Evolutionary conservation across 306 rosid genomes (phyloP).

Genomic region (Lathyrus tuberosus): DNA sequence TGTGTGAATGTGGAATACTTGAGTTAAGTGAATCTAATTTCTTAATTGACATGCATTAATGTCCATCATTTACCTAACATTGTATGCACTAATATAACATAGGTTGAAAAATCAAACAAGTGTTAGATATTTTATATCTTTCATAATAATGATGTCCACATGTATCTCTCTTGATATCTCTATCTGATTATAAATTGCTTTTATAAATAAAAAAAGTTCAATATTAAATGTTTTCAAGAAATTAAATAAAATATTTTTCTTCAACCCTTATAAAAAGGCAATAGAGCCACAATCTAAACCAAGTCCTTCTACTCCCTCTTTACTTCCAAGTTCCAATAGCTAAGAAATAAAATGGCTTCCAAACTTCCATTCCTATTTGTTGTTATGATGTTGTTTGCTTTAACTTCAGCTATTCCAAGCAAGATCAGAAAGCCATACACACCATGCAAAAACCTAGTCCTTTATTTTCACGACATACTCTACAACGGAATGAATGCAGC

Average conservation of each 20-base stretch:
- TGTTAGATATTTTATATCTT: no score
- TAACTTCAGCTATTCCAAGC: constrained; percentile 43
- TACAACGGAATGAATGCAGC: constrained; percentile 66
- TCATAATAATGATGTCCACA: no score
- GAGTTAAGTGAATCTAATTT: no score
- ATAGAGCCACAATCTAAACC: not conserved
- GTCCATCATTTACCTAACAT: no score
- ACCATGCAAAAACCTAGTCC: constrained; percentile 65
- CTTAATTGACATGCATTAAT: no score
- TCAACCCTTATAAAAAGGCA: constrained; percentile 32
- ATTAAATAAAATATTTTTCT: not conserved
- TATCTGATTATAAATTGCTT: no score
- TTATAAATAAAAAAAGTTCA: no score
- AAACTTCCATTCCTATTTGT: not conserved
- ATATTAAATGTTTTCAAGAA: not conserved
- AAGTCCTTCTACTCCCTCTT: not conserved
- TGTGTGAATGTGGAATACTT: no score
- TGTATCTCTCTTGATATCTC: no score
- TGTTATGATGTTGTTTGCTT: constrained; percentile 22
- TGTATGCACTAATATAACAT: no score
- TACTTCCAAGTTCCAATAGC: not conserved
- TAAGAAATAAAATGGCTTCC: no score
- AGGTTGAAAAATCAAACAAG: no score
- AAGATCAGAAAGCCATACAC: constrained; percentile 22
- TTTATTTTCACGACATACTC: constrained; percentile 69